Conservation (phyloP, 106 monocot species). For the Allium fistulosum region DNA sequence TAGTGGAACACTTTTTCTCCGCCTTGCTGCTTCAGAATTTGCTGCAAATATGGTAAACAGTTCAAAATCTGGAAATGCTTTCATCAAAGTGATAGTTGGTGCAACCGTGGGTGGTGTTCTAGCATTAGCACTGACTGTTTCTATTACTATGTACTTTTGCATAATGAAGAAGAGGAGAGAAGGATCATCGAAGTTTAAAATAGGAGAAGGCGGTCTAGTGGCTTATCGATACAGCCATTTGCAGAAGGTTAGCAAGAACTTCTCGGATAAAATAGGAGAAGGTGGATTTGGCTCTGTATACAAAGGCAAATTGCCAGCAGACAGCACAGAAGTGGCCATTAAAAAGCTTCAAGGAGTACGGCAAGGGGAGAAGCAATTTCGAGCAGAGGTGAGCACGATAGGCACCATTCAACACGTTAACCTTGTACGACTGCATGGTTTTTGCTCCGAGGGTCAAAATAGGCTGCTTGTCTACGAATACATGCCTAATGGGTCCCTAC, state of each 20-base stretch:
- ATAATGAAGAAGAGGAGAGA: background rate
- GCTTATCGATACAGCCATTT: conserved; percentile 1
- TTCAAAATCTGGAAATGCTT: background rate
- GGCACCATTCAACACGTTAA: background rate
- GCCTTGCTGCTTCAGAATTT: conserved; percentile 2
- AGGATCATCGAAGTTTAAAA: no score
- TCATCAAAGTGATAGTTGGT: background rate
- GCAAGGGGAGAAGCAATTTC: background rate
- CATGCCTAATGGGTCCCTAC: conserved; percentile 6
- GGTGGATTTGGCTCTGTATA: conserved; percentile 6
- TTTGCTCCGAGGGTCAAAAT: background rate
- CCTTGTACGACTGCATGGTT: background rate
- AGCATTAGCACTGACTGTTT: background rate
- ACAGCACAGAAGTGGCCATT: background rate
- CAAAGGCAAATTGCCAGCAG: background rate
- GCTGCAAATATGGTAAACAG: no score
- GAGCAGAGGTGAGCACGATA: background rate
- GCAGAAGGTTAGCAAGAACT: background rate
- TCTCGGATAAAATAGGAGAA: conserved; percentile 2
- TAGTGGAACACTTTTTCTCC: background rate
- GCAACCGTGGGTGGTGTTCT: background rate
- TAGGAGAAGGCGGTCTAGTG: background rate
- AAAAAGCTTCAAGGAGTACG: conserved; percentile 1
- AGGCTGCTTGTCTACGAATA: conserved; percentile 7
- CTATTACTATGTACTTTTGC: background rate